These are phyloP conservation scores for Xanthoconium separans DNA, from an alignment of 1,284 basidiomycete species.

Conservation along the genomic window DNA sequence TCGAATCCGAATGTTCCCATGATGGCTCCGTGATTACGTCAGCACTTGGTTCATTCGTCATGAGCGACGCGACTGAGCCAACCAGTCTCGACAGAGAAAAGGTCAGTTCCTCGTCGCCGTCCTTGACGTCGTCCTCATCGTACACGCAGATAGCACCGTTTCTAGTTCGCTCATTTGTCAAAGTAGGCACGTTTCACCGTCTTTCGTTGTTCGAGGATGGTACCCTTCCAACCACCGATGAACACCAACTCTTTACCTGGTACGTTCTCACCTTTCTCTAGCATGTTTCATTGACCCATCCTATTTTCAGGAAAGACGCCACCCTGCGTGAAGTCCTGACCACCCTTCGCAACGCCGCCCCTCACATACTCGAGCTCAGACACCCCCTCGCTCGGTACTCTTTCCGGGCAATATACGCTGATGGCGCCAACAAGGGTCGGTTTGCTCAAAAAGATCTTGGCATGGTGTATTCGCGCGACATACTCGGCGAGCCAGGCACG, in stretches of 20 bases:
- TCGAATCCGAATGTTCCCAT: not conserved
- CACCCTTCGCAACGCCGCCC: slow-evolving; percentile 65
- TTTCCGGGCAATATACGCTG: slow-evolving; percentile 75
- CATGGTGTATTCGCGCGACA: slow-evolving; percentile 74
- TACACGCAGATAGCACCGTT: slow-evolving; percentile 65
- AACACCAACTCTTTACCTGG: slow-evolving; percentile 79
- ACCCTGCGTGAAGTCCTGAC: slow-evolving; percentile 74
- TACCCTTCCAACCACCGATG: slow-evolving; percentile 68
- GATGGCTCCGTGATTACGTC: slow-evolving; percentile 3
- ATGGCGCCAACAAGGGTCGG: slow-evolving; percentile 64
- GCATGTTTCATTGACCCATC: not conserved
- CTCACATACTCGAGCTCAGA: slow-evolving; percentile 63
- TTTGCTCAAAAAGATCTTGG: slow-evolving; percentile 75
- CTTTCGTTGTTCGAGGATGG: slow-evolving; percentile 72
- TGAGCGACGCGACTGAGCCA: slow-evolving; percentile 38
- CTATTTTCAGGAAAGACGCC: slow-evolving; percentile 64
- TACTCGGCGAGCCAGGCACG: slow-evolving; percentile 71
- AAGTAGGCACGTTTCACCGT: slow-evolving; percentile 73
- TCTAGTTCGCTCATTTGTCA: slow-evolving; percentile 76
- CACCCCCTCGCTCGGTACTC: slow-evolving; percentile 77
- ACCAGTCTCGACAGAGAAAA: slow-evolving; percentile 43
- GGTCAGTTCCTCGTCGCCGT: slow-evolving; percentile 18
- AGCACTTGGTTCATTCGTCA: slow-evolving; percentile 5
- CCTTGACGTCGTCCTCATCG: slow-evolving; percentile 4
- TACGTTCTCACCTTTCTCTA: slow-evolving; percentile 29